Evolutionary conservation across 2,329 filamentous ascomycete species (phyloP).

Genomic region (Fusarium compactum): DNA sequence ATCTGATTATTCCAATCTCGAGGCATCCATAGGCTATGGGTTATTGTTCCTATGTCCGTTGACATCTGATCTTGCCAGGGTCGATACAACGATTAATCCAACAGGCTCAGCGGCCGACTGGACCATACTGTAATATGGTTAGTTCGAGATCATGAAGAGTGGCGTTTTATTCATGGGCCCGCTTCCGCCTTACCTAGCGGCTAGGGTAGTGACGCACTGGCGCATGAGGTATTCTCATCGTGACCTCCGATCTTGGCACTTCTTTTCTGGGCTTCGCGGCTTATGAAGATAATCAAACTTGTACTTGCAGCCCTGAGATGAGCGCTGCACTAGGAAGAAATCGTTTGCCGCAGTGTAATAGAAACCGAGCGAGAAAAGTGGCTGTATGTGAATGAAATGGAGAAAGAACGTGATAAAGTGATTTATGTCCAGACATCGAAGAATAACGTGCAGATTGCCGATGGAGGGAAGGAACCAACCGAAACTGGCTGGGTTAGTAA

Average conservation of each 20-base stretch:
- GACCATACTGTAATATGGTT: slow-evolving; percentile 11
- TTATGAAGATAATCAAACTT: slow-evolving; percentile 15
- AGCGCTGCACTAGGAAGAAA: not conserved
- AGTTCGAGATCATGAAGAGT: slow-evolving; percentile 9
- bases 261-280: slow-evolving; percentile 22
- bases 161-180: slow-evolving; percentile 12
- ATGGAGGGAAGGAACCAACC: slow-evolving; percentile 3
- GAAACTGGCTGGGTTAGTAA: not conserved
- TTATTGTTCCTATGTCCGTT: not conserved
- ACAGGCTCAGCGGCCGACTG: slow-evolving; percentile 22
- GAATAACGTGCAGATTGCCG: slow-evolving; percentile 4
- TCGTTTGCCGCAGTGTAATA: not conserved
- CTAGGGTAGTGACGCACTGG: slow-evolving; percentile 32
- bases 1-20: slow-evolving; percentile 27
- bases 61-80: not conserved
- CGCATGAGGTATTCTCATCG: slow-evolving; percentile 15
- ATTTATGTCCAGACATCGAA: not conserved
- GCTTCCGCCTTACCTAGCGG: slow-evolving; percentile 21
- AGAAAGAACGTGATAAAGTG: not conserved
- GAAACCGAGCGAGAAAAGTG: not conserved
- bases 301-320: not conserved
- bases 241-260: slow-evolving; percentile 24
- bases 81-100: slow-evolving; percentile 1
- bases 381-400: not conserved
- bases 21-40: not conserved